Base-by-base conservation (phyloP, 495 filamentous ascomycete genomes). In the Tuber borchii region DNA sequence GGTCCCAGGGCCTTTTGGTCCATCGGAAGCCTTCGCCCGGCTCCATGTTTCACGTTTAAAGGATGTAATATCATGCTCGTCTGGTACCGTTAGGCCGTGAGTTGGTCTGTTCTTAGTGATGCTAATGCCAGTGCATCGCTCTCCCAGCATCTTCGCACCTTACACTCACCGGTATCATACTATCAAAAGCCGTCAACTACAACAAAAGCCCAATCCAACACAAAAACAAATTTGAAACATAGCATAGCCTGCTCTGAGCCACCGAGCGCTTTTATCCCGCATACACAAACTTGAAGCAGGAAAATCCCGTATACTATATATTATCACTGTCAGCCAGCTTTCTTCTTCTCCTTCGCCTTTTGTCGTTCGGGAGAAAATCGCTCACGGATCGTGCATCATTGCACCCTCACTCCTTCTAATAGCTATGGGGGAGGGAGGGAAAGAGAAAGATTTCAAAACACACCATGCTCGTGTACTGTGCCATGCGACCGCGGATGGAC, bases 331-430 rank as follows among this genome's bases (percentile, higher is more conserved):
- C 31, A 34, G 26, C 56, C 14, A 34, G 56, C 12, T 65, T 31
- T 65, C 56, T 34, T 8, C 48, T 56, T 16, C 56, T 65, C 10
- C 26, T 34, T 65, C 26, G 51, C 26, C 51, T 26, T 26, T 61
- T 65, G 56, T 65, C 56, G 56, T 26, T 65, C 12, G 48, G 48
- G 14, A 65, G 34, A 65, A 65, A 65, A 65, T 65, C 56, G 56
- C 56, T 65, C 56, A 65, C n/a, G 14, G 56, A 65, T 34, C 3
- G 26, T 65, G 56, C 56, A 65, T 65, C 14, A 65, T 65, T 65
- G 26, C 56, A 19, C 56, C 56, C 56, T 65, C 56, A 19, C 10
- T 9, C 56, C 8, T 12, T 46, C 45, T 46, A 46, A 16, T 19
- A 34, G 56, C 51, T 65, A 65, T 65, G 26, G 56, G 26, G 56